A percentile compares a stretch with the other conserved stretches of the same genome.
Evolutionary conservation across 2,329 filamentous ascomycete genomes (phyloP).

Genomic region (Diaporthe longicolla): DNA sequence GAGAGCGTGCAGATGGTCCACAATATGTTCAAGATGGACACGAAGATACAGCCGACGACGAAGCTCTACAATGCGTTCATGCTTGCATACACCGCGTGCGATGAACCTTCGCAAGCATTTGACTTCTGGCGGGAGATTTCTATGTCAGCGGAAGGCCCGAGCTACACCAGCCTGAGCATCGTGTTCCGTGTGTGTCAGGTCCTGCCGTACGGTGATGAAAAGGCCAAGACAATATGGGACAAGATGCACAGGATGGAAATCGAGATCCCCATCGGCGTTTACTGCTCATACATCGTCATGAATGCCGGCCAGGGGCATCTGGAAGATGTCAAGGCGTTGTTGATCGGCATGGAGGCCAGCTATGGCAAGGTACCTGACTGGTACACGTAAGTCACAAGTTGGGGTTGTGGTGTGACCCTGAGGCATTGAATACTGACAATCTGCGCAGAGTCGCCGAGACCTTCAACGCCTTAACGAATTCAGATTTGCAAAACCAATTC

Average conservation of each 20-base stretch:
- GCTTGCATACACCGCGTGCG: conserved; percentile 83
- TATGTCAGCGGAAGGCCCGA: conserved; percentile 87
- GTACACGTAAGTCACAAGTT: conserved; percentile 70
- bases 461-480: conserved; percentile 38
- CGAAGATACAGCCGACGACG: conserved; percentile 82
- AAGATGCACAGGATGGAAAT: conserved; percentile 82
- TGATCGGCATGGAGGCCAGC: conserved; percentile 76
- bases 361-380: conserved; percentile 77
- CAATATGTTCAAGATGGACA: conserved; percentile 95
- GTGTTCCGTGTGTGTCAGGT: conserved; percentile 85
- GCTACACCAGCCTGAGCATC: conserved; percentile 83
- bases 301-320: conserved; percentile 80
- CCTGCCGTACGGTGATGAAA: conserved; percentile 68
- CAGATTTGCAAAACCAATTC: conserved; percentile 37
- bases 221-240: conserved; percentile 78
- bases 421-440: conserved; percentile 3
- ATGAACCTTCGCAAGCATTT: conserved; percentile 75
- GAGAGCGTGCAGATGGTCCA: conserved; percentile 82
- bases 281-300: conserved; percentile 82
- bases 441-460: conserved; percentile 34
- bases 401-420: neutral
- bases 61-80: conserved; percentile 87
- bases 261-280: conserved; percentile 80
- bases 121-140: conserved; percentile 89
- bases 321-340: conserved; percentile 75